Base-by-base conservation (phyloP, 495 filamentous ascomycete genomes). In the Cercophora scortea region DNA sequence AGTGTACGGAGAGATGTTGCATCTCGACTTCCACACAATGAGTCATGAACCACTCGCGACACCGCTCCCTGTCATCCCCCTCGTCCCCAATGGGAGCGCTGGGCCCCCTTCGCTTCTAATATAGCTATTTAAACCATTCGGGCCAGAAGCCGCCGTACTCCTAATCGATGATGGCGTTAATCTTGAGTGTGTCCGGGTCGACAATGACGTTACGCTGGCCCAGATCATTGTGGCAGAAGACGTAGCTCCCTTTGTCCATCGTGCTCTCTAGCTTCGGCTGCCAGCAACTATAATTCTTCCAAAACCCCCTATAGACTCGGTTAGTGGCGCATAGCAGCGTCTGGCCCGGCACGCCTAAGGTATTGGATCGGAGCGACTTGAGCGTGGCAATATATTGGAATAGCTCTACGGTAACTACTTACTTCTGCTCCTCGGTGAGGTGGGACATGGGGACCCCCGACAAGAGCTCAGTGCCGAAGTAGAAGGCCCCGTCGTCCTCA, bases 141-240 rank as follows among this genome's bases (percentile, higher is more conserved):
- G 66, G 58, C 49, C 51, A 70, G 60, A 69, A 71, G 11, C 67
- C 65, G 2, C 63, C 66, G 43, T 57, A 66, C 49, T 72, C 69
- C 67, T 66, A 69, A 50, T 68, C 67, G 18, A 72, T 54, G 17
- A 69, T 59, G 34, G 61, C 61, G 1, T 35, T 42, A 32, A 72
- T 66, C 41, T 68, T 64, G 35, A 68, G 48, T 19, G 59, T 61
- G 10, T 60, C 13, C 7, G 64, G 63, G 47, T 65, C 58, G 16
- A 65, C 61, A 43, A 66, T 53, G 33, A 68, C 55, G 42, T 69
- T 69, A 11, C 59, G 52, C 45, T 60, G 61, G 12, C 55, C 51
- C 36, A 69, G 53, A 56, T 68, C 65, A 38, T 69, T 68, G 49
- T 71, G 62, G 46, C 65, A 69, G 47, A 63, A 69, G 9, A 66